These are phyloP conservation scores for Alternaria metachromatica DNA, from an alignment of 2,329 filamentous ascomycete genomes.

Conservation along the genomic window DNA sequence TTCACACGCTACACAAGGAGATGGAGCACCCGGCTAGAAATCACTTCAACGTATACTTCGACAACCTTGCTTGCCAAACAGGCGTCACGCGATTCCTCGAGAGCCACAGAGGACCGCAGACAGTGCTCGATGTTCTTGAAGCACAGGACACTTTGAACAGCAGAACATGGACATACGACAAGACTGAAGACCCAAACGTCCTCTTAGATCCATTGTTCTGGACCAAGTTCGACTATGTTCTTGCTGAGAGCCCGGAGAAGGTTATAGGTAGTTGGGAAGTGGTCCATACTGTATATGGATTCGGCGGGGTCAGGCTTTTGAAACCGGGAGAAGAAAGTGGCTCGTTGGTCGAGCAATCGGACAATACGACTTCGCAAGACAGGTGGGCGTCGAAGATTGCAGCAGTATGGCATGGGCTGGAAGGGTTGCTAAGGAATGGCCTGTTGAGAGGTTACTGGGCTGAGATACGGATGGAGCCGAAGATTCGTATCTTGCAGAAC, in stretches of 20 bases:
- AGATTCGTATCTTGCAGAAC: conserved; percentile 59
- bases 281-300: conserved; percentile 58
- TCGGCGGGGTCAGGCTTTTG: conserved; percentile 58
- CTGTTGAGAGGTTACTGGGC: conserved; percentile 62
- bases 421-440: conserved; percentile 42
- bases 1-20: conserved; percentile 56
- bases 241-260: conserved; percentile 60
- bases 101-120: conserved; percentile 36
- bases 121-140: conserved; percentile 35
- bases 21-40: conserved; percentile 17
- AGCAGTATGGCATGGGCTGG: conserved; percentile 36
- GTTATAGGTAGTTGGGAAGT: conserved; percentile 61
- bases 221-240: conserved; percentile 64
- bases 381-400: conserved; percentile 28
- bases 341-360: conserved; percentile 17
- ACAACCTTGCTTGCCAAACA: conserved; percentile 68
- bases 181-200: conserved; percentile 59
- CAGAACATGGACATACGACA: conserved; percentile 64
- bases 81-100: conserved; percentile 67
- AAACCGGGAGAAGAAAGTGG: conserved; percentile 50
- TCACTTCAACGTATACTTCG: conserved; percentile 58
- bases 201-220: conserved; percentile 63
- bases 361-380: conserved; percentile 18
- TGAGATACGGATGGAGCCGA: conserved; percentile 61
- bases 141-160: conserved; percentile 23